Evolutionary conservation across 208 protist genomes (phyloP).

Genomic region (Leishmania tropica): DNA sequence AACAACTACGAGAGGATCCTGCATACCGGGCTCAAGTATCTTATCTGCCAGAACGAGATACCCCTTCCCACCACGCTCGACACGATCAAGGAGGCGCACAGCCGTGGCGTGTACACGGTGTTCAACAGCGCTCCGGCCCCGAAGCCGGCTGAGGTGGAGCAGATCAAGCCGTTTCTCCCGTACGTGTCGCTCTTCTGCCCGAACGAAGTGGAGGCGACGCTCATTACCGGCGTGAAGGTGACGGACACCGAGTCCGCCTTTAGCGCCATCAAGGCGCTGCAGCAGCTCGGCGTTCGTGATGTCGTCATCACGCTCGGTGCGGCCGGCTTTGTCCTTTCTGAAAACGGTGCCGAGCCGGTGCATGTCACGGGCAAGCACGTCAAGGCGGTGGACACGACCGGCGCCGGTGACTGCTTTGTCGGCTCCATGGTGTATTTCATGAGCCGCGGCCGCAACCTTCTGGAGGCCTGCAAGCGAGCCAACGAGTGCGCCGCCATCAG

Average conservation of each 20-base stretch:
- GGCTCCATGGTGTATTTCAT: constrained; percentile 92
- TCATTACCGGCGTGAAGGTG: constrained; percentile 84
- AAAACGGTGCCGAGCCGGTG: constrained; percentile 43
- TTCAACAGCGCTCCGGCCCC: constrained; percentile 94
- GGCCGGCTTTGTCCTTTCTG: constrained; percentile 75
- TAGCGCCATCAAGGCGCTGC: constrained; percentile 58
- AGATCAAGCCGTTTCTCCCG: constrained; percentile 76
- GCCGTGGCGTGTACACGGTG: constrained; percentile 89
- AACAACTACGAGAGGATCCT: constrained; percentile 67
- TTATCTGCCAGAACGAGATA: constrained; percentile 95
- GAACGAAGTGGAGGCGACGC: constrained; percentile 92
- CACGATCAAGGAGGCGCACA: constrained; percentile 75
- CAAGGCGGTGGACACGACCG: constrained; percentile 93
- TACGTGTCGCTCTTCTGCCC: constrained; percentile 91
- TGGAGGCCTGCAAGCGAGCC: constrained; percentile 75
- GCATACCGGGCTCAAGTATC: constrained; percentile 52
- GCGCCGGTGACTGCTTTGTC: constrained; percentile 94
- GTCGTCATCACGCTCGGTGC: constrained; percentile 92
- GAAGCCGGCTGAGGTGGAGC: constrained; percentile 55
- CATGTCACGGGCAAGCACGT: constrained; percentile 64
- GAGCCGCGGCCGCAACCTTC: constrained; percentile 61
- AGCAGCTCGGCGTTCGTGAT: constrained; percentile 66
- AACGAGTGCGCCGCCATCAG: constrained; percentile 87
- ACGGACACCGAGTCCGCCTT: constrained; percentile 59
- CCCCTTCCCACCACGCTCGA: constrained; percentile 84